Percentiles rank a stretch among this genome's conserved stretches.
Evolutionary conservation across 306 rosid species (phyloP).

Genomic region (Lupinus albus): DNA sequence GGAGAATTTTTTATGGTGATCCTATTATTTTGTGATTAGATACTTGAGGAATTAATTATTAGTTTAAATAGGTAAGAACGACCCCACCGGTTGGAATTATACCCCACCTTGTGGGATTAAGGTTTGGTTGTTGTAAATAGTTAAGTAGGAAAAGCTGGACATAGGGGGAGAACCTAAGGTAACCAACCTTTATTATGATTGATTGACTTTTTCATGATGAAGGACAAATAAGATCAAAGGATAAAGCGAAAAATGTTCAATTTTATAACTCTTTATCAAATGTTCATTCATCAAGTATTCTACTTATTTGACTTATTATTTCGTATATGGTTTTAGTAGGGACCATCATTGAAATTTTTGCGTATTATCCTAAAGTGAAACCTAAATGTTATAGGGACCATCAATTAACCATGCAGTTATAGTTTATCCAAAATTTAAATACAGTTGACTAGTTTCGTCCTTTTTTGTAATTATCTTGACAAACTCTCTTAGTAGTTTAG

Average conservation of each 20-base stretch:
- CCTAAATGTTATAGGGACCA: conserved; percentile 10
- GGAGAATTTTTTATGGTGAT: background rate
- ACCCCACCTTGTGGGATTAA: too few species aligned
- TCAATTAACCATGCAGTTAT: conserved; percentile 23
- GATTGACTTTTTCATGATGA: conserved; percentile 17
- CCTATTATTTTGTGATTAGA: background rate
- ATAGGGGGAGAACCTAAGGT: background rate
- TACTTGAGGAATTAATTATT: background rate
- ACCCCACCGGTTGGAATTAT: too few species aligned
- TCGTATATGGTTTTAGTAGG: conserved; percentile 5
- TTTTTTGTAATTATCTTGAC: conserved; percentile 33
- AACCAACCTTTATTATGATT: conserved; percentile 13
- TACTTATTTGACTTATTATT: conserved; percentile 13
- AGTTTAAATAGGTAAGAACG: too few species aligned
- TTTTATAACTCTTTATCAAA: conserved; percentile 1
- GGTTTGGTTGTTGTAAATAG: too few species aligned
- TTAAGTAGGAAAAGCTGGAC: background rate
- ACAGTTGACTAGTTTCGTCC: conserved; percentile 29
- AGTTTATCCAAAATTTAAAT: conserved; percentile 23
- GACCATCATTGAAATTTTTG: background rate
- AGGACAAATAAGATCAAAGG: background rate
- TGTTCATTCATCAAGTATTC: background rate
- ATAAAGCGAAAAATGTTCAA: background rate
- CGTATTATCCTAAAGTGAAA: conserved; percentile 10
- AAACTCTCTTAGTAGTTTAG: conserved; percentile 19